Evolutionary conservation across 176 grass and related monocot genomes (phyloP), one percentile per base, ranked within the genome.

Genomic region (Zizania latifolia): DNA sequence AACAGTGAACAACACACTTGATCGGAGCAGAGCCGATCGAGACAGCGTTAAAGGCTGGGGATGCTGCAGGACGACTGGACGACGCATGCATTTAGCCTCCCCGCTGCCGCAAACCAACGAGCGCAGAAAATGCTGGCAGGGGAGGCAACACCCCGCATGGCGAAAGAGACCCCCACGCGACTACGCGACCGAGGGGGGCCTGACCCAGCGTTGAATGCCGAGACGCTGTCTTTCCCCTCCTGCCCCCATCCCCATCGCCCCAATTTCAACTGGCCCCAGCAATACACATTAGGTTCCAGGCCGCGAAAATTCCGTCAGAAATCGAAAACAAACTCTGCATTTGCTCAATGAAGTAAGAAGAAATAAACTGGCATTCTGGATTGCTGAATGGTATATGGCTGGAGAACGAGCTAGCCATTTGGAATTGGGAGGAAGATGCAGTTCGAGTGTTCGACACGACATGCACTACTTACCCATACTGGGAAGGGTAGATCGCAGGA

Each of bases 71-170:
- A 48, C n/a, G n/a, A 46, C 0, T 29, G 3, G 27, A 35, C 24
- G 44, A 2, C 19, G 44, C 56, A 29, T 2, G 7, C 34, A 76
- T 8, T 76, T 16, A 70, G 39, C 61, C 19, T 8, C 19, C 2
- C 43, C 19, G 19, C 56, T 33, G 7, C 40, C 65, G 31, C 64
- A 45, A 29, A 41, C 9, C 59, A 77, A 65, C 17, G 32, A 38
- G 48, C 4, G 31, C 48, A 60, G 60, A 11, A 46, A 27, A 57
- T 43, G 78, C 53, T 82, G 66, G 73, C 58, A 11, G 36, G 5
- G 21, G 22, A 58, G 36, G 78, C 72, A 78, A 58, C 30, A 63
- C 4, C 5, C 45, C 11, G 80, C 70, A 67, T 40, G 85, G 74
- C 62, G 67, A 66, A 74, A 82, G 51, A 61, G 68, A 57, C 40